Evolutionary conservation across 306 rosid species (phyloP).

Genomic region (Calophaca sinica): DNA sequence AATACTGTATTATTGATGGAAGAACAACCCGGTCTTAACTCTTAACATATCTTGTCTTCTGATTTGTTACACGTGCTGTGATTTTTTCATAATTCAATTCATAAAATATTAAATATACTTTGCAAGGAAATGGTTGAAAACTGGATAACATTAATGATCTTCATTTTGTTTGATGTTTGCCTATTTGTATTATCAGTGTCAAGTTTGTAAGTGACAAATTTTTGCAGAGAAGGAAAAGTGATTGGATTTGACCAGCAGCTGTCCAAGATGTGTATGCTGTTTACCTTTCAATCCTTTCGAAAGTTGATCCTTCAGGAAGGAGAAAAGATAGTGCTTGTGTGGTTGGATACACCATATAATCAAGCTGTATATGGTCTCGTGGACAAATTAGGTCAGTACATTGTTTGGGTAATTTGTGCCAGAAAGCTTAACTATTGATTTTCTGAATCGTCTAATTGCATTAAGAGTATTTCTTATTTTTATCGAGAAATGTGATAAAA

Average conservation of each 20-base stretch:
- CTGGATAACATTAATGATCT: background rate
- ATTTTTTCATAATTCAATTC: constrained; percentile 21
- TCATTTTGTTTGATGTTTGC: constrained; percentile 5
- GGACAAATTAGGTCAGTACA: constrained; percentile 78
- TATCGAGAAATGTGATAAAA: constrained; percentile 13
- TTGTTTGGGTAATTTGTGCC: constrained; percentile 37
- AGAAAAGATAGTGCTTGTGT: constrained; percentile 92
- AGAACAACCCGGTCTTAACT: background rate
- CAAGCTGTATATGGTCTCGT: constrained; percentile 95
- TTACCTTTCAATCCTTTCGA: constrained; percentile 82
- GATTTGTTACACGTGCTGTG: background rate
- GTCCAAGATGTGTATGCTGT: constrained; percentile 83
- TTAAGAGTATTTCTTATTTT: constrained; percentile 12
- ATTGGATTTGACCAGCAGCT: constrained; percentile 75
- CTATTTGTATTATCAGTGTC: constrained; percentile 18
- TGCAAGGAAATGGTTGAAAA: constrained; percentile 16
- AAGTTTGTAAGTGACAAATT: constrained; percentile 27
- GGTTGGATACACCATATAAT: constrained; percentile 92
- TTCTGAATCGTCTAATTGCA: constrained; percentile 12
- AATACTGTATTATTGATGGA: too few species aligned
- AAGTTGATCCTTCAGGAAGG: constrained; percentile 98
- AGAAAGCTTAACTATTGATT: constrained; percentile 36
- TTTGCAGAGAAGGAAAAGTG: constrained; percentile 67
- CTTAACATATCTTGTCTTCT: background rate
- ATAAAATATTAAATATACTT: constrained; percentile 28